A percentile compares a stretch with the other conserved stretches of the same genome.
Conservation (phyloP, 371 early-diverging fungal species). For the Mortierella polycephala region DNA sequence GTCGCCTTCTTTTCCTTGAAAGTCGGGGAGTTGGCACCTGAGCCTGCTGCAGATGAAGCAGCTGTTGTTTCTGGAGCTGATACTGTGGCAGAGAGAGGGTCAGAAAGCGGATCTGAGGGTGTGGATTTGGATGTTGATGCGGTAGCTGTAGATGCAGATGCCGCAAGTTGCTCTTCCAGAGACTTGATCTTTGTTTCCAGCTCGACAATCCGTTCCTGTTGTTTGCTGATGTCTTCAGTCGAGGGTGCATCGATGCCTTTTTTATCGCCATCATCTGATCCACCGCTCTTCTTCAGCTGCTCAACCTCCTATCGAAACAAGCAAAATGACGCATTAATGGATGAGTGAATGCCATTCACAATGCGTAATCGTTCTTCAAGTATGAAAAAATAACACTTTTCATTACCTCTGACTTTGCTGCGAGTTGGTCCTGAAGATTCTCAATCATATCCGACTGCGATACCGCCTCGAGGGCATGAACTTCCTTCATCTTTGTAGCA, state of each 20-base stretch:
- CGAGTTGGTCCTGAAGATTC: slow-evolving; percentile 50
- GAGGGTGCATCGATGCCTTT: neutral
- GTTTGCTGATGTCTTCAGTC: slow-evolving; percentile 6
- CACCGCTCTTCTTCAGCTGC: slow-evolving; percentile 4
- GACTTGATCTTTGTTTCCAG: slow-evolving; percentile 32
- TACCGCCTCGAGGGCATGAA: slow-evolving; percentile 27
- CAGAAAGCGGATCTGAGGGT: slow-evolving; percentile 18
- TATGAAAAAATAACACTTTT: too few relatives aligned
- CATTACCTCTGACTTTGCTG: slow-evolving; percentile 34
- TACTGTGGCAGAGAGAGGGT: slow-evolving; percentile 35
- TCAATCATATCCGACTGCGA: slow-evolving; percentile 53
- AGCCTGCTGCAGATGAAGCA: slow-evolving; percentile 15
- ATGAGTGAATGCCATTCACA: too few relatives aligned
- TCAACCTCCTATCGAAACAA: slow-evolving; percentile 26
- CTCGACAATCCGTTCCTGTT: slow-evolving; percentile 26
- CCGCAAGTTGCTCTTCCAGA: slow-evolving; percentile 20
- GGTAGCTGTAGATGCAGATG: neutral
- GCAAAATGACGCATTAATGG: neutral
- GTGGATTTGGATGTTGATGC: neutral
- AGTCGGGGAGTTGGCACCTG: slow-evolving; percentile 32
- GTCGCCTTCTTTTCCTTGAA: slow-evolving; percentile 43
- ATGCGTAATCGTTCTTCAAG: too few relatives aligned
- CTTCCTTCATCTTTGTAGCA: slow-evolving; percentile 37
- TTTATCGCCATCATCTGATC: neutral
- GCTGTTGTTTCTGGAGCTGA: slow-evolving; percentile 31